Evolutionary conservation across 768 basidiomycete genomes (phyloP).

Genomic region (Clavulina sp.): DNA sequence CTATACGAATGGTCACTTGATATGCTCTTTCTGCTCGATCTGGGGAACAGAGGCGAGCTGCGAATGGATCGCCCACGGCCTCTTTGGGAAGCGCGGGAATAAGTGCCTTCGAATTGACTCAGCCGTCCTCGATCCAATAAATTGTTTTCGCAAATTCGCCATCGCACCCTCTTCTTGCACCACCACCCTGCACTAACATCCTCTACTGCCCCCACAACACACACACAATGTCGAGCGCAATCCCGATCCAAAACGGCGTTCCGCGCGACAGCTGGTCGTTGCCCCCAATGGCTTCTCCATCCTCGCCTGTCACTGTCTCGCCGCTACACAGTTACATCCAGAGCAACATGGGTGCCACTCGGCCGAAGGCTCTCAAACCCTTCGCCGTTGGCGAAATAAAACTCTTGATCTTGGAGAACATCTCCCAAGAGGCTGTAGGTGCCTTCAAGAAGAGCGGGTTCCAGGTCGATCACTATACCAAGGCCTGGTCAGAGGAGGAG

Average conservation of each 20-base stretch:
- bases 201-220: too few relatives aligned
- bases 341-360: neutral
- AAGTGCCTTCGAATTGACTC: too few relatives aligned
- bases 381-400: constrained; percentile 63
- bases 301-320: neutral
- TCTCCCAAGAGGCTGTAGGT: constrained; percentile 75
- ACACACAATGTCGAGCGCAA: neutral
- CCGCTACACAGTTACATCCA: neutral
- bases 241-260: neutral
- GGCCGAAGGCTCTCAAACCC: constrained; percentile 55
- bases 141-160: too few relatives aligned
- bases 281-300: neutral
- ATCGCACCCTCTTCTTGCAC: too few relatives aligned
- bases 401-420: constrained; percentile 85
- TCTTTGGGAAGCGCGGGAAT: too few relatives aligned
- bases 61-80: too few relatives aligned
- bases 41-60: too few relatives aligned
- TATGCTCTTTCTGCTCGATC: too few relatives aligned
- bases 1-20: too few relatives aligned
- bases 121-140: too few relatives aligned
- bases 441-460: constrained; percentile 70
- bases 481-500: constrained; percentile 85
- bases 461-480: constrained; percentile 75
- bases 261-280: neutral
- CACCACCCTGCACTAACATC: too few relatives aligned